Evolutionary conservation across 495 filamentous ascomycete genomes (phyloP), one percentile per base, ranked within the genome.

Genomic region (Hypoxylon rickii): DNA sequence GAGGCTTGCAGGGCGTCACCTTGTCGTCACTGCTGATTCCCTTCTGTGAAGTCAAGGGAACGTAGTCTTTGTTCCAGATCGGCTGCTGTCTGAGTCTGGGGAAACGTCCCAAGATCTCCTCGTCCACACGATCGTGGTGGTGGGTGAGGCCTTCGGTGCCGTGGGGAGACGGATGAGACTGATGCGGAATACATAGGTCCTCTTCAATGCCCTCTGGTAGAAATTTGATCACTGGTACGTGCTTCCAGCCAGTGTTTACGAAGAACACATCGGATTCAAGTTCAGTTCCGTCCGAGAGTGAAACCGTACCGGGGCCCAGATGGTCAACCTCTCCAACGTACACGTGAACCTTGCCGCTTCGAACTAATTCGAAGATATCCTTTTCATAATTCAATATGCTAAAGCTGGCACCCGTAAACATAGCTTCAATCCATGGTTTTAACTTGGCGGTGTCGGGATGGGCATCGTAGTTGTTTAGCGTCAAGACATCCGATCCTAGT

Each of bases 241-340:
- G 78, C 59, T 84, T 82, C 83, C 88, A 91, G 17, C 86, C 86
- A 0, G 85, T 90, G 21, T 78, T 78, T 61, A 81, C 87, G 53
- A 90, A 78, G n/a, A 95, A 70, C 3, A 78, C 78, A 41, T 89
- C 88, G 0, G 83, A 78, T 3, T 73, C 56, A 6, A 91, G 67
- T 3, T 69, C 64, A 12, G 79, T 76, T 11, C 83, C 83, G 33
- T 81, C 76, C 16, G 72, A 76, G n/a, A 89, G 71, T 54, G 82
- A 75, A 2, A 93, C 71, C 3, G 70, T 76, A 6, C 76, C 71
- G 5, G 65, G 57, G 7, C 72, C 61, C 5, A 92, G 73, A 13
- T 73, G 72, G 3, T 76, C 70, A 17, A 93, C 76, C 51, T 90
- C 85, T 36, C 79, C 78, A 6, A 87, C 68, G 51, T 89, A 77